Evolutionary conservation across 2,329 filamentous ascomycete species (phyloP).

Genomic region (Colletotrichum sp.): DNA sequence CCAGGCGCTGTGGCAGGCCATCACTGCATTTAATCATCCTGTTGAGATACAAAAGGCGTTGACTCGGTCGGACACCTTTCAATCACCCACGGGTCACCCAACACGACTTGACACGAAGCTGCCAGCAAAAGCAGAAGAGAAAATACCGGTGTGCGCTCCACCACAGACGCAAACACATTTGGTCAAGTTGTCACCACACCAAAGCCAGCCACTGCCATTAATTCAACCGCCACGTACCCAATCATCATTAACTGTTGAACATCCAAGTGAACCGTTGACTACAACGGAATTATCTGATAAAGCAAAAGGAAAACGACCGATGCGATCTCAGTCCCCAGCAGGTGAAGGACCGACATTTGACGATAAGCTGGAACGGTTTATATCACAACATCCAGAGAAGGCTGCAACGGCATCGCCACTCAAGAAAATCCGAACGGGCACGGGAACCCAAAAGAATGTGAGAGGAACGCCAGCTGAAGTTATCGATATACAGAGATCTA

Average conservation of each 20-base stretch:
- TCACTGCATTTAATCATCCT: not conserved
- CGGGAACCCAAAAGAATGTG: not conserved
- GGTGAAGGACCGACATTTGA: fast-evolving
- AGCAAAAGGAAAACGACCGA: not conserved
- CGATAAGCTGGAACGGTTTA: not conserved
- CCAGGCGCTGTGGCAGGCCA: not conserved
- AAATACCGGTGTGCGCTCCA: not conserved
- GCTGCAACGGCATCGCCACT: not conserved
- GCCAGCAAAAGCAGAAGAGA: not conserved
- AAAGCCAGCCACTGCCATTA: not conserved
- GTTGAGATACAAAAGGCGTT: not conserved
- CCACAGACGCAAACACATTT: not conserved
- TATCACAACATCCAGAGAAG: not conserved
- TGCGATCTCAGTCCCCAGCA: not conserved
- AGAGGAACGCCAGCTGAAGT: not conserved
- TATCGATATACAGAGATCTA: not conserved
- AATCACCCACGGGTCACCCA: not conserved
- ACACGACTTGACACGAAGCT: not conserved
- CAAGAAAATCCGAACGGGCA: not conserved
- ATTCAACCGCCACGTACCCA: not conserved
- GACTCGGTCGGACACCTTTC: not conserved
- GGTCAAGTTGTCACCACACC: not conserved
- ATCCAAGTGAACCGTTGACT: not conserved
- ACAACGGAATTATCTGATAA: not conserved
- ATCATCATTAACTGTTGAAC: not conserved